phyloP scores from a whole-genome alignment of 805 yeast genomes.

The Blastobotrys terrestris region DNA sequence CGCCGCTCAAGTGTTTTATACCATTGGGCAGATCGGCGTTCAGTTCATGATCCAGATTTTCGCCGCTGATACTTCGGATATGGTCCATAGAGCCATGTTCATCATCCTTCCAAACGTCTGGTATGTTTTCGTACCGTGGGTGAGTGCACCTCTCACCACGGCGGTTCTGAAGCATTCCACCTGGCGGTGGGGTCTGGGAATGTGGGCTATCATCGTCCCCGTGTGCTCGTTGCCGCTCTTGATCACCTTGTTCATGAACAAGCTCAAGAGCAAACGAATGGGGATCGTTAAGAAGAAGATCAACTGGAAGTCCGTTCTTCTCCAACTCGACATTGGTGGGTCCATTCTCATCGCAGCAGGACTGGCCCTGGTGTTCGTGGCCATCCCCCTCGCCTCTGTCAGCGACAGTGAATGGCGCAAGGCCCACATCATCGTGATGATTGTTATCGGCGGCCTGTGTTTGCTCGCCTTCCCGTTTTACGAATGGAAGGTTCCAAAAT shows the following conservation, averaged over 20 bases:
- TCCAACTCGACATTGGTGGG: slow-evolving; percentile 5
- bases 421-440: slow-evolving; percentile 4
- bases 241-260: slow-evolving; percentile 14
- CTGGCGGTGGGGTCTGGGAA: slow-evolving; percentile 53
- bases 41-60: slow-evolving; percentile 33
- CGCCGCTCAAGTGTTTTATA: slow-evolving; percentile 34
- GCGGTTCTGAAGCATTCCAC: slow-evolving; percentile 27
- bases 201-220: slow-evolving; percentile 44
- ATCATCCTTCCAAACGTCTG: slow-evolving; percentile 34
- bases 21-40: slow-evolving; percentile 36
- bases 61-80: slow-evolving; percentile 34
- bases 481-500: slow-evolving; percentile 27
- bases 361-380: slow-evolving; percentile 3
- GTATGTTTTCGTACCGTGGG: slow-evolving; percentile 35
- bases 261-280: slow-evolving; percentile 10
- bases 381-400: slow-evolving; percentile 4
- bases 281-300: slow-evolving; percentile 6
- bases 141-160: slow-evolving; percentile 32
- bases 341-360: slow-evolving; percentile 5
- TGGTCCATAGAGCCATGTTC: slow-evolving; percentile 36
- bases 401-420: not conserved
- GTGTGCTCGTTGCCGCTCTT: slow-evolving; percentile 27
- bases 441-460: slow-evolving; percentile 2
- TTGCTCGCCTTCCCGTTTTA: slow-evolving; percentile 10
- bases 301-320: not conserved